Evolutionary conservation across 495 filamentous ascomycete genomes (phyloP).

Genomic region (Trichoderma virens): DNA sequence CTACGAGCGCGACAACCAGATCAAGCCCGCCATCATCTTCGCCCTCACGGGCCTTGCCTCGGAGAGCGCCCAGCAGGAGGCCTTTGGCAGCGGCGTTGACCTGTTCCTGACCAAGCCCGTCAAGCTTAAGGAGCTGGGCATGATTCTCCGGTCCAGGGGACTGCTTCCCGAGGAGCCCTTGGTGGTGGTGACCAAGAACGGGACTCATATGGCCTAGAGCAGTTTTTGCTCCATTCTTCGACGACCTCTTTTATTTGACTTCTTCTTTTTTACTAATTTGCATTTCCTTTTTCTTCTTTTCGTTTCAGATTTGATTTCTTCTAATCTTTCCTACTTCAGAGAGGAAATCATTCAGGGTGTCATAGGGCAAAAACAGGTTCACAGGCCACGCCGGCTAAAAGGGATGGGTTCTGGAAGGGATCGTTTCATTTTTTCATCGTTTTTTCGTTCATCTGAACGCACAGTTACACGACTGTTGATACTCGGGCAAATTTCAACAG

Average conservation of each 20-base stretch:
- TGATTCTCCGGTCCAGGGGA: not conserved
- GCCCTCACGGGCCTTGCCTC: conserved; percentile 62
- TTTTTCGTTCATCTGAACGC: too few species aligned
- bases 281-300: too few species aligned
- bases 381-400: too few species aligned
- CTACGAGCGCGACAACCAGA: conserved; percentile 43
- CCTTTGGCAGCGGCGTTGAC: conserved; percentile 57
- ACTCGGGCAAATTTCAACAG: not conserved
- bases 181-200: not conserved
- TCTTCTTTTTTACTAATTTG: too few species aligned
- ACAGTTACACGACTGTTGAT: not conserved
- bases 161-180: not conserved
- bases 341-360: too few species aligned
- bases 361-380: too few species aligned
- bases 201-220: not conserved
- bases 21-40: conserved; percentile 47
- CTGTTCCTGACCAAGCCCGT: conserved; percentile 68
- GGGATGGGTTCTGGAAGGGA: too few species aligned
- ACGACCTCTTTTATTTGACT: too few species aligned
- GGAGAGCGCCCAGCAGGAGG: conserved; percentile 54
- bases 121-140: conserved; percentile 29
- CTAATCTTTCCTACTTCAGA: too few species aligned
- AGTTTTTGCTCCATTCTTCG: not conserved
- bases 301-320: too few species aligned
- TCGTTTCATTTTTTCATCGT: too few species aligned